A percentile compares a stretch with the other conserved stretches of the same genome.
Evolutionary conservation across 1,284 basidiomycete species (phyloP).

Genomic region (Violaceomyces palustris): DNA sequence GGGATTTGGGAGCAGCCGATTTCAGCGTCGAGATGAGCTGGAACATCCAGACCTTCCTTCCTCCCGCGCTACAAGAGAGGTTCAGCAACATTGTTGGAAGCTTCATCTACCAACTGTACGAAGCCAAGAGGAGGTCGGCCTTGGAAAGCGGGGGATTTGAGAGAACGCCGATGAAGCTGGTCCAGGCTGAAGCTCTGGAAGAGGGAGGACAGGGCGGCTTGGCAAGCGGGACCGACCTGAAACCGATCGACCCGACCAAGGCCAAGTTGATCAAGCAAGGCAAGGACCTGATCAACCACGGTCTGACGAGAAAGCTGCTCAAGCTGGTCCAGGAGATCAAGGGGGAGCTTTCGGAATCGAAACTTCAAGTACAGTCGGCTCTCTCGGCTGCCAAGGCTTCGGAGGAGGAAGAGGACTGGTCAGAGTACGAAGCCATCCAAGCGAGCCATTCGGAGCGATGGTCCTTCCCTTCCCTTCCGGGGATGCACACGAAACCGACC

Average conservation of each 20-base stretch:
- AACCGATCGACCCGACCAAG: slow-evolving; percentile 66
- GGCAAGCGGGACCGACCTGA: slow-evolving; percentile 26
- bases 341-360: slow-evolving; percentile 9
- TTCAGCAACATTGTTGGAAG: slow-evolving; percentile 72
- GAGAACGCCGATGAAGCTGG: slow-evolving; percentile 64
- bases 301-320: slow-evolving; percentile 76
- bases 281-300: slow-evolving; percentile 60
- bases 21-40: slow-evolving; percentile 71
- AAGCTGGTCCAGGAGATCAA: slow-evolving; percentile 64
- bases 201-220: not conserved
- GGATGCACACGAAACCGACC: slow-evolving; percentile 69
- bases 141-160: slow-evolving; percentile 54
- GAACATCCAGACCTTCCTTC: slow-evolving; percentile 91
- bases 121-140: slow-evolving; percentile 65
- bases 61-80: slow-evolving; percentile 72
- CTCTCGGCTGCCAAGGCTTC: too few species aligned
- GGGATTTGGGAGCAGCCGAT: slow-evolving; percentile 58
- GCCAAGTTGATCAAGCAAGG: slow-evolving; percentile 54
- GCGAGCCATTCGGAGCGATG: slow-evolving; percentile 57
- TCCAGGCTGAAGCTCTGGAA: not conserved
- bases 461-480: slow-evolving; percentile 78
- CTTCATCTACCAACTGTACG: slow-evolving; percentile 81
- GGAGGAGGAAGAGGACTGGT: too few species aligned
- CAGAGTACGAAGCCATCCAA: too few species aligned
- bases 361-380: too few species aligned